Base-by-base conservation (phyloP, 2,329 filamentous ascomycete species). In the Eutypella sp. region DNA sequence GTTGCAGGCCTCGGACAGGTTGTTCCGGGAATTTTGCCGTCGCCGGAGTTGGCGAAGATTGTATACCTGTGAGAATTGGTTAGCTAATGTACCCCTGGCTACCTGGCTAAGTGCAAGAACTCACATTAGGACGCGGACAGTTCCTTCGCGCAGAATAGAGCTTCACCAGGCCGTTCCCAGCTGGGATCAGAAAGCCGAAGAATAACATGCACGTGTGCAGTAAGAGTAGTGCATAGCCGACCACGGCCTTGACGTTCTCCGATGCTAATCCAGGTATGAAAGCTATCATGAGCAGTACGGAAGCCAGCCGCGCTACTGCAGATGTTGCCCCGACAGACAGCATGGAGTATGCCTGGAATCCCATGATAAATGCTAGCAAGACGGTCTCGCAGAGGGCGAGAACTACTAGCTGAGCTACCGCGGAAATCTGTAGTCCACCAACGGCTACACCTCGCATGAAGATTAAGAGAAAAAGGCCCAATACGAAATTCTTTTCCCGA, bases 171-270 rank as follows among this genome's bases (percentile, higher is more conserved):
- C 47, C 31, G 22, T 27, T 47, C 1, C 80, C 62, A 0, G 80
- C 73, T 57, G 84, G 87, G 29, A 87, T 66, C 57, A 85, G 82
- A 61, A 85, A 85, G 4, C 83, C 79, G 60, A 39, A 22, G 15
- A 19, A 5, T 39, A 39, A 39, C 19, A 39, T n/a, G 10, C 19
- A 15, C 10, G 15, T 19, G 11, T 89, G 85, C 4, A 87, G 68
- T 2, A 82, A 61, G 16, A 89, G 68, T 33, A 87, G 81, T 13
- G 78, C 69, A 57, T 88, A 89, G 8, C 84, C 85, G 37, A 88
- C 78, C 76, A 81, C 87, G 15, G 83, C 82, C 54, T 81, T 82
- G 1, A 78, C 67, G 2, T 73, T 67, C 51, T 82, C 72, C 2
- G 78, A 78, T 1, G 82, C 81, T 19, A 86, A 73, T 50, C 85